These are phyloP conservation scores for Hypoxylon sp. DNA, from an alignment of 2,329 filamentous ascomycete genomes.

Conservation along the genomic window DNA sequence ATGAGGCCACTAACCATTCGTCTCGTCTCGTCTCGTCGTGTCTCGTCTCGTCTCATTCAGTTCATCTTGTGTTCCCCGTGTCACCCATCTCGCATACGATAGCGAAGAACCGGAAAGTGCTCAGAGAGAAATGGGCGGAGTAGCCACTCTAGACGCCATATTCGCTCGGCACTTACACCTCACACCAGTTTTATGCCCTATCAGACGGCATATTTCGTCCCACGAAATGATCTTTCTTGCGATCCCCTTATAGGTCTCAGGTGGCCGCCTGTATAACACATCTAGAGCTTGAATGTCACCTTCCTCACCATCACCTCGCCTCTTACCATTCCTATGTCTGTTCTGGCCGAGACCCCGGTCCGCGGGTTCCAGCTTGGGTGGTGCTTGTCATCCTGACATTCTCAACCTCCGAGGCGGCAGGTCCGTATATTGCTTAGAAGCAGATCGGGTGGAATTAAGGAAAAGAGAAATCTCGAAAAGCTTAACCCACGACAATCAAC, in stretches of 20 bases:
- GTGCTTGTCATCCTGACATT: conserved; percentile 8
- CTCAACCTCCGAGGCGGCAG: background rate
- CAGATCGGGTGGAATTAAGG: background rate
- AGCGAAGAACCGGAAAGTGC: conserved; percentile 14
- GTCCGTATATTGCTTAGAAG: background rate
- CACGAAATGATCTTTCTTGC: background rate
- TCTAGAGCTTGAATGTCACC: background rate
- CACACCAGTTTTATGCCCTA: conserved; percentile 28
- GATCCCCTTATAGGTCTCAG: conserved; percentile 1
- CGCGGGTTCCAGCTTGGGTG: conserved; percentile 21
- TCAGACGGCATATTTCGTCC: conserved; percentile 8
- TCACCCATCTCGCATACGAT: conserved; percentile 28
- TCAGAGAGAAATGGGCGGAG: conserved; percentile 37
- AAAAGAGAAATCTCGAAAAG: background rate
- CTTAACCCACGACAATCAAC: background rate
- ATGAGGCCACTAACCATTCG: background rate
- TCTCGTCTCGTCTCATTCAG: conserved; percentile 26
- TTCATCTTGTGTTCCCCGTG: conserved; percentile 15
- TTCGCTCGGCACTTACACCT: background rate
- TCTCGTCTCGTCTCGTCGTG: background rate
- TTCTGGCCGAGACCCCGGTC: conserved; percentile 34
- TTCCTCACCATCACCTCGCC: conserved; percentile 17
- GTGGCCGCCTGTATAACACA: background rate
- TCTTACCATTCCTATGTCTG: conserved; percentile 17
- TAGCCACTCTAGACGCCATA: conserved; percentile 13